Evolutionary conservation across 2,329 filamentous ascomycete genomes (phyloP).

Genomic region (Phoma sp.): DNA sequence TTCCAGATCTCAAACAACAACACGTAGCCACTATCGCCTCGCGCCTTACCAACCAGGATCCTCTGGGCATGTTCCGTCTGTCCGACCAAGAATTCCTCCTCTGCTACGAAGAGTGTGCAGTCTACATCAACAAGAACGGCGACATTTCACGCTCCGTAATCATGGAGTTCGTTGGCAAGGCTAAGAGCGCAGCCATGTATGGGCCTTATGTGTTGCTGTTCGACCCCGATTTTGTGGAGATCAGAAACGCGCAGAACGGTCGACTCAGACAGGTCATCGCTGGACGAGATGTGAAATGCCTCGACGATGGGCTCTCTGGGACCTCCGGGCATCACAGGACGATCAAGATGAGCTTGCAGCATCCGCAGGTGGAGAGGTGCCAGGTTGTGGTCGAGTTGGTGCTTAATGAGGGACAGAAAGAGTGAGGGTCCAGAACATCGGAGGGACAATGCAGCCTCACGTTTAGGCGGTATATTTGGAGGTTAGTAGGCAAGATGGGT

Average conservation of each 20-base stretch:
- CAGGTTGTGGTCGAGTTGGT: conserved; percentile 93
- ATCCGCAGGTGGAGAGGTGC: conserved; percentile 82
- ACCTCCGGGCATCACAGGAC: conserved; percentile 64
- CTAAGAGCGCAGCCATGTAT: conserved; percentile 84
- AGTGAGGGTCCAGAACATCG: conserved; percentile 34
- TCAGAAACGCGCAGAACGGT: conserved; percentile 95
- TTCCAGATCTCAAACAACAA: conserved; percentile 82
- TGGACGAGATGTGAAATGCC: conserved; percentile 84
- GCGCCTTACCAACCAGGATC: conserved; percentile 81
- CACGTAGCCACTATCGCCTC: conserved; percentile 84
- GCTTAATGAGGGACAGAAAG: conserved; percentile 83
- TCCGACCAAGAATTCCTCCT: conserved; percentile 82
- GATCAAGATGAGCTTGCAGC: conserved; percentile 94
- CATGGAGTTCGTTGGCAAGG: conserved; percentile 98
- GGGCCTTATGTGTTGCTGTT: conserved; percentile 92
- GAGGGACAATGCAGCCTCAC: no score
- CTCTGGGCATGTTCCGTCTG: conserved; percentile 95
- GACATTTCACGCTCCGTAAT: conserved; percentile 93
- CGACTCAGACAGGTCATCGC: conserved; percentile 92
- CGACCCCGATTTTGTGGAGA: conserved; percentile 95
- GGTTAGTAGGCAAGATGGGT: neutral
- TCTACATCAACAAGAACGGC: conserved; percentile 98
- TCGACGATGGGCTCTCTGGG: conserved; percentile 70
- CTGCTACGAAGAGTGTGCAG: conserved; percentile 93
- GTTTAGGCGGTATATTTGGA: no score